Conservation (phyloP, 768 basidiomycete genomes). For the Xanthoconium stramineum region DNA sequence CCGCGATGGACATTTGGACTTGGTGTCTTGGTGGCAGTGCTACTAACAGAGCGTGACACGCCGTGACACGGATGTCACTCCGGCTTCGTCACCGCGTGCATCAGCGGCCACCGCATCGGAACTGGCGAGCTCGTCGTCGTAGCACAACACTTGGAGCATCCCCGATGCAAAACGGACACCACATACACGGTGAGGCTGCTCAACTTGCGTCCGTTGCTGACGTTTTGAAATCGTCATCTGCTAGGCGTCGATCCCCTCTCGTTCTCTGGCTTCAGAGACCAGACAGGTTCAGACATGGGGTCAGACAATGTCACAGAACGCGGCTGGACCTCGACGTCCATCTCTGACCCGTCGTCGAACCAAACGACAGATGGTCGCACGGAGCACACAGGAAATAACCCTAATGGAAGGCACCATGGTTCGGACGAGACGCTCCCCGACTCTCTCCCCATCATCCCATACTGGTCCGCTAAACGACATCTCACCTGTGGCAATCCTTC, state of each 20-base stretch:
- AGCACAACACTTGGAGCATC: background rate
- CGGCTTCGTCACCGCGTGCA: slow-evolving; percentile 1
- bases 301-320: slow-evolving; percentile 58
- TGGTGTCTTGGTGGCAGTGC: slow-evolving; percentile 15
- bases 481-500: slow-evolving; percentile 85
- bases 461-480: slow-evolving; percentile 89
- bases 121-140: background rate
- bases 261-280: slow-evolving; percentile 16
- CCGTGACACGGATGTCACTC: slow-evolving; percentile 13
- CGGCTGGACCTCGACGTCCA: slow-evolving; percentile 45
- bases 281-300: slow-evolving; percentile 31
- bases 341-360: slow-evolving; percentile 48
- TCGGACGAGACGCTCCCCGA: slow-evolving; percentile 48
- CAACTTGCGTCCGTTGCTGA: background rate
- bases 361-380: slow-evolving; percentile 31
- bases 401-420: slow-evolving; percentile 35
- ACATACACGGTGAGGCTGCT: slow-evolving; percentile 20
- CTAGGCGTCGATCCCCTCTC: slow-evolving; percentile 20
- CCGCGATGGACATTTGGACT: slow-evolving; percentile 30
- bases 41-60: background rate
- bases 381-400: slow-evolving; percentile 30
- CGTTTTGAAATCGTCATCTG: background rate
- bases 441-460: slow-evolving; percentile 62
- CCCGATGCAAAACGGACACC: slow-evolving; percentile 32
- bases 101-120: slow-evolving; percentile 6